A percentile compares a stretch with the other conserved stretches of the same genome.
These are phyloP conservation scores for Cenchrus fungigraminus DNA, from an alignment of 176 grass and related monocot species.

Conservation along the genomic window DNA sequence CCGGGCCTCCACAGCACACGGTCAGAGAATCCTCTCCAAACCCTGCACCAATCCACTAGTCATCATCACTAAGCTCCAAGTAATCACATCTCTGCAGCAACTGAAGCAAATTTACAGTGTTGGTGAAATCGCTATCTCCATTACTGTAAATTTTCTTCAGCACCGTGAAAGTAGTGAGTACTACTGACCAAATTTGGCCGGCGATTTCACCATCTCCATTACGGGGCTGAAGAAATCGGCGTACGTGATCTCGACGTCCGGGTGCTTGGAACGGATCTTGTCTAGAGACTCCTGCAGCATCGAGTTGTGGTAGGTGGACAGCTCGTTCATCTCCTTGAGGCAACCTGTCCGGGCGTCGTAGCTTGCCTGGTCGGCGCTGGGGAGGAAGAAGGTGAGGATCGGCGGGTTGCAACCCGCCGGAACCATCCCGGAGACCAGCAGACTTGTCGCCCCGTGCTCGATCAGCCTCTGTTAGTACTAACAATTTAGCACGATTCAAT, in stretches of 20 bases:
- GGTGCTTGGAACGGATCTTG: constrained; percentile 43
- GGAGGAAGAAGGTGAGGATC: neutral
- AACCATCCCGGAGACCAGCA: constrained; percentile 28
- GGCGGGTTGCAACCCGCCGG: constrained; percentile 52
- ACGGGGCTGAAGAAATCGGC: constrained; percentile 52
- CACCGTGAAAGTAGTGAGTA: too few species aligned
- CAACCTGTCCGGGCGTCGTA: constrained; percentile 59
- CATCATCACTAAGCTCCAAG: neutral
- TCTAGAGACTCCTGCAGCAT: constrained; percentile 34
- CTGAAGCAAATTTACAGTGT: too few species aligned
- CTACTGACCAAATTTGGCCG: constrained; percentile 53
- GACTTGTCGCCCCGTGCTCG: constrained; percentile 17
- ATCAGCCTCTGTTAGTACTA: constrained; percentile 31
- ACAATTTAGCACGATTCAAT: neutral
- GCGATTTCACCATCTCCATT: constrained; percentile 53
- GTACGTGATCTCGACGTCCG: constrained; percentile 44
- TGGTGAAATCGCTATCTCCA: too few species aligned
- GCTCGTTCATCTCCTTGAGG: constrained; percentile 44
- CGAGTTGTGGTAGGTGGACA: constrained; percentile 52
- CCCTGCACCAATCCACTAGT: constrained; percentile 3
- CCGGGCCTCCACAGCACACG: constrained; percentile 38
- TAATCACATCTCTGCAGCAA: neutral
- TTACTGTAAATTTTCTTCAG: too few species aligned
- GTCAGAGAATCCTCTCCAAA: constrained; percentile 32
- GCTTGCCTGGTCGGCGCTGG: neutral